These are phyloP conservation scores for Beta macrorhiza DNA, from an alignment of 179 eudicot species.

Conservation along the genomic window DNA sequence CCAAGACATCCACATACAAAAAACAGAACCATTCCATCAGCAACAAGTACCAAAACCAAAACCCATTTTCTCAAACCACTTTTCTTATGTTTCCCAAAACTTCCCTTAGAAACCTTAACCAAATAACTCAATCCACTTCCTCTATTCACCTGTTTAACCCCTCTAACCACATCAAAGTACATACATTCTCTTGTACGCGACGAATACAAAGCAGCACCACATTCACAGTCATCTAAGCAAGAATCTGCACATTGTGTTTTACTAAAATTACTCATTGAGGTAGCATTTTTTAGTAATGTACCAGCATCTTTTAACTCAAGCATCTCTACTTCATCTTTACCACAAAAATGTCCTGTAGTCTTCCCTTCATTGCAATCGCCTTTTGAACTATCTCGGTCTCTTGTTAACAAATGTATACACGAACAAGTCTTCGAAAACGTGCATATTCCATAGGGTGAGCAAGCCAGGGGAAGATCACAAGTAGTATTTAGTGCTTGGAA, in stretches of 20 bases:
- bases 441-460: constrained; percentile 67
- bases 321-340: constrained; percentile 46
- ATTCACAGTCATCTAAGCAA: constrained; percentile 62
- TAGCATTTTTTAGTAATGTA: constrained; percentile 42
- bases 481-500: constrained; percentile 52
- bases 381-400: constrained; percentile 14
- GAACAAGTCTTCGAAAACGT: constrained; percentile 60
- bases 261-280: constrained; percentile 25
- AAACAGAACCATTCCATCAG: constrained; percentile 61
- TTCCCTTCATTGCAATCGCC: constrained; percentile 37
- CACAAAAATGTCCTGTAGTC: constrained; percentile 29
- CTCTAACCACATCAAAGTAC: constrained; percentile 53
- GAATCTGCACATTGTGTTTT: constrained; percentile 43
- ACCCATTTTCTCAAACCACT: constrained; percentile 64
- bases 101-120: constrained; percentile 64
- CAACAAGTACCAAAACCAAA: constrained; percentile 54
- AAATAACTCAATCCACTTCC: constrained; percentile 44
- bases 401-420: constrained; percentile 39
- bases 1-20: constrained; percentile 56
- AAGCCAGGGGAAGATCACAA: constrained; percentile 80
- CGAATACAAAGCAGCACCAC: constrained; percentile 58
- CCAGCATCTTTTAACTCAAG: constrained; percentile 52
- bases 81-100: constrained; percentile 29
- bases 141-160: constrained; percentile 50
- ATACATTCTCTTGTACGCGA: constrained; percentile 37